These are phyloP conservation scores for Amylocarpus encephaloides DNA, from an alignment of 2,329 filamentous ascomycete genomes.

Conservation along the genomic window DNA sequence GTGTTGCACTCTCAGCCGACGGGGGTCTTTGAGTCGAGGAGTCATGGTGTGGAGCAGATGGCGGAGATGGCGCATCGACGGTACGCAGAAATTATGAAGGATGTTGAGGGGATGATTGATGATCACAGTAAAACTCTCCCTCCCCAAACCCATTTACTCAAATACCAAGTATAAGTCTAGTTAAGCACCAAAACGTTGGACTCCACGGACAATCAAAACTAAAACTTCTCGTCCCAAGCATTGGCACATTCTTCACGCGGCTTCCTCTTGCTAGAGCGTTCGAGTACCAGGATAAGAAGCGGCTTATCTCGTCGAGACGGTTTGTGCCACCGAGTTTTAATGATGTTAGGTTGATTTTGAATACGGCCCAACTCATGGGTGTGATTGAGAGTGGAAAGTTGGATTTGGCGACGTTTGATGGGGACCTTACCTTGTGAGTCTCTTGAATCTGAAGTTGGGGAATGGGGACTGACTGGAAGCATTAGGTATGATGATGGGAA, in stretches of 20 bases:
- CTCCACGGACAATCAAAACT: conserved; percentile 76
- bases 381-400: conserved; percentile 68
- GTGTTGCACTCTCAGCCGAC: conserved; percentile 94
- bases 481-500: conserved; percentile 68
- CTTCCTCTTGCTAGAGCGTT: conserved; percentile 85
- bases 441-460: background rate
- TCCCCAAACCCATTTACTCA: background rate
- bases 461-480: background rate
- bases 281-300: conserved; percentile 76
- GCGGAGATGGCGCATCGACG: conserved; percentile 75
- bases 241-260: conserved; percentile 90
- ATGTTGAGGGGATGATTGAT: conserved; percentile 85
- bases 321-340: conserved; percentile 98
- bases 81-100: conserved; percentile 91
- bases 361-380: conserved; percentile 90
- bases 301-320: conserved; percentile 82
- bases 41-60: conserved; percentile 60
- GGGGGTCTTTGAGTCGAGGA: conserved; percentile 67
- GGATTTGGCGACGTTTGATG: conserved; percentile 90
- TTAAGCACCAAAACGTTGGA: conserved; percentile 61
- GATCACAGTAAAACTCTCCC: conserved; percentile 65
- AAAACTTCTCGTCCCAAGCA: conserved; percentile 81
- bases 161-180: conserved; percentile 35
- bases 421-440: conserved; percentile 82
- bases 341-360: conserved; percentile 85